Conservation (phyloP, 2,329 filamentous ascomycete genomes). For the Balansia obtecta region DNA sequence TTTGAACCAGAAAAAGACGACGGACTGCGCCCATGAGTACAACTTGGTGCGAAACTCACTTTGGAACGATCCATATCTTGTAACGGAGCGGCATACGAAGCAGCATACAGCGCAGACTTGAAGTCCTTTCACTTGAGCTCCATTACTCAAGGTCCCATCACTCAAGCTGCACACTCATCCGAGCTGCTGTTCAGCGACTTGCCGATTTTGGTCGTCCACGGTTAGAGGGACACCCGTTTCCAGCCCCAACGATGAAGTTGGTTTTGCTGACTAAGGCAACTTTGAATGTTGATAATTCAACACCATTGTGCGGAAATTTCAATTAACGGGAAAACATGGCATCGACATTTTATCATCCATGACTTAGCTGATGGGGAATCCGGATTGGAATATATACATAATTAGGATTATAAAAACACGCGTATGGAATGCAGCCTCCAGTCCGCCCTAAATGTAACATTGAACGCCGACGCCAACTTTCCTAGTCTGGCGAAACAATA, state of each 20-base stretch:
- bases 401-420: neutral
- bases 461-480: neutral
- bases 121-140: neutral
- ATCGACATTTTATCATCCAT: too few species aligned
- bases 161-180: too few species aligned
- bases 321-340: too few species aligned
- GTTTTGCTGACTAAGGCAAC: neutral
- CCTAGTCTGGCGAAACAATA: too few species aligned
- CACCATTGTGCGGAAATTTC: too few species aligned
- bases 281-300: too few species aligned
- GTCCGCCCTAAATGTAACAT: neutral
- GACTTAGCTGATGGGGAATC: too few species aligned
- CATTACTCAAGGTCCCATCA: neutral
- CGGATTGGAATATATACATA: too few species aligned
- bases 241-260: neutral
- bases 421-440: neutral
- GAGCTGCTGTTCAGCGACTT: too few species aligned
- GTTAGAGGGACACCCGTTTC: neutral
- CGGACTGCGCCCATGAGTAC: neutral
- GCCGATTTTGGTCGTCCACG: neutral
- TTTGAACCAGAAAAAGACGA: neutral
- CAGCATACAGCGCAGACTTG: neutral
- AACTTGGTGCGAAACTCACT: neutral
- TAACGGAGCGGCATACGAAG: neutral
- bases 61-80: slow-evolving; percentile 1